A percentile compares a stretch with the other conserved stretches of the same genome.
Evolutionary conservation across 768 basidiomycete species (phyloP).

Genomic region (Boletus speciosus): DNA sequence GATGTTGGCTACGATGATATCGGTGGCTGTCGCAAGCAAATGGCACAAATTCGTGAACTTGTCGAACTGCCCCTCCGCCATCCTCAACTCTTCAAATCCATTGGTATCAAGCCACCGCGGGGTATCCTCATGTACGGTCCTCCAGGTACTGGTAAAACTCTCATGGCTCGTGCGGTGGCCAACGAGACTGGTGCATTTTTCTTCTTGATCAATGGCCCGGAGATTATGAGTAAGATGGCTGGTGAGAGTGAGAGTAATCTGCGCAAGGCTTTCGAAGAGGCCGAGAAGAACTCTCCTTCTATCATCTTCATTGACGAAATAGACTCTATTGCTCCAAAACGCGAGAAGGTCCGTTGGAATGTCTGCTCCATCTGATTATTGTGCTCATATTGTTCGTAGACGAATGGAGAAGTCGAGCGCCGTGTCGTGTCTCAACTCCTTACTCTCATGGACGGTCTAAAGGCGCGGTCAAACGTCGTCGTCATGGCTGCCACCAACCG

Average conservation of each 20-base stretch:
- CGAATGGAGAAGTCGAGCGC: conserved; percentile 99
- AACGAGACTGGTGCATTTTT: conserved; percentile 99
- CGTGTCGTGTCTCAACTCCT: conserved; percentile 98
- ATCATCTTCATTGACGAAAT: conserved; percentile 99
- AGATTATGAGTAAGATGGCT: conserved; percentile 99
- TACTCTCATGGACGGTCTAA: conserved; percentile 98
- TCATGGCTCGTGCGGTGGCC: conserved; percentile 99
- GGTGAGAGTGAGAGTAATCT: conserved; percentile 98
- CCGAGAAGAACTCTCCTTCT: conserved; percentile 98
- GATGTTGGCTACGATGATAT: conserved; percentile 99
- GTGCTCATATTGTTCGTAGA: conserved; percentile 44
- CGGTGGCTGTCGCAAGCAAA: conserved; percentile 98
- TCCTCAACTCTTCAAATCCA: conserved; percentile 99
- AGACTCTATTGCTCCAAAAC: conserved; percentile 98
- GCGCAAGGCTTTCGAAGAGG: conserved; percentile 98
- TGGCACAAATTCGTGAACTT: conserved; percentile 99
- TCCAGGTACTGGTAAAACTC: conserved; percentile 98
- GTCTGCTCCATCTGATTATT: not conserved
- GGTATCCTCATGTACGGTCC: conserved; percentile 99
- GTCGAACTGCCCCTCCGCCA: conserved; percentile 97
- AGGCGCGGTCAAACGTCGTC: conserved; percentile 97
- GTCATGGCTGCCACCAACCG: conserved; percentile 99
- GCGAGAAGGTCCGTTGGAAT: conserved; percentile 76
- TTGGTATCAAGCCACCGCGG: conserved; percentile 99
- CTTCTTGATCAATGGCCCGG: conserved; percentile 99